Base-by-base conservation (phyloP, 164 flowering plant genomes). In the Aristolochia fimbriata region DNA sequence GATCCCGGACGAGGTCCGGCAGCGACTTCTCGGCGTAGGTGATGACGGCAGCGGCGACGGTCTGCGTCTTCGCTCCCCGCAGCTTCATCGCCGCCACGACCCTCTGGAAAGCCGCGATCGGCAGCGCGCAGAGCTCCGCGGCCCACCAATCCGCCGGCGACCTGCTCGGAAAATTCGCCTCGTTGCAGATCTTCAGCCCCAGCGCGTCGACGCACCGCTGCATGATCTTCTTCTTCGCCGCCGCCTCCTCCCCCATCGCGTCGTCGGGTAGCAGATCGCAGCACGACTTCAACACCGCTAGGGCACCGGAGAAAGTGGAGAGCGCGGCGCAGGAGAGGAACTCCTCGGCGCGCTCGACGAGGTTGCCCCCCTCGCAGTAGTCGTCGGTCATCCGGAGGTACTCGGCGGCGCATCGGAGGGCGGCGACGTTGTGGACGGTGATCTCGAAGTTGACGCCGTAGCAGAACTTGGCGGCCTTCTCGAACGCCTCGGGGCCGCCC, bases 121-220 rank as follows among this genome's bases (percentile, higher is more conserved):
- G 75, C 6, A 90, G 59, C 57, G 83, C 74, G 1, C 86, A 57
- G 2, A 93, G 75, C 71, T 93, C 99, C 52, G 83, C 89, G 5
- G 86, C 78, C 98, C 99, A 93, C 97, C 97, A 90, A 58, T 85
- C 87, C 3, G 88, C 76, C 0, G 94, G 97, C 0, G 86, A 70
- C 0, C 89, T 83, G 64, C 84, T 82, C 0, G 96, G 92, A 59
- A 87, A 93, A 55, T 76, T 86, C 0, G 91, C 88, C 73, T 93
- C 97, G 31, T 68, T 81, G 52, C 86, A 88, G 1, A 84, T 86
- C 95, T 84, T 86, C 2, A 70, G 41, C 62, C 81, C 73, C 8
- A 71, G 74, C 15, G 78, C 82, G 27, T 86, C 92, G 0, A 83
- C 77, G 31, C 92, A 87, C 70, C 85, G 70, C 53, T 82, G 80